These are phyloP conservation scores for Aspergillus fumigatus DNA, from an alignment of 2,329 filamentous ascomycete species.

Conservation along the genomic window DNA sequence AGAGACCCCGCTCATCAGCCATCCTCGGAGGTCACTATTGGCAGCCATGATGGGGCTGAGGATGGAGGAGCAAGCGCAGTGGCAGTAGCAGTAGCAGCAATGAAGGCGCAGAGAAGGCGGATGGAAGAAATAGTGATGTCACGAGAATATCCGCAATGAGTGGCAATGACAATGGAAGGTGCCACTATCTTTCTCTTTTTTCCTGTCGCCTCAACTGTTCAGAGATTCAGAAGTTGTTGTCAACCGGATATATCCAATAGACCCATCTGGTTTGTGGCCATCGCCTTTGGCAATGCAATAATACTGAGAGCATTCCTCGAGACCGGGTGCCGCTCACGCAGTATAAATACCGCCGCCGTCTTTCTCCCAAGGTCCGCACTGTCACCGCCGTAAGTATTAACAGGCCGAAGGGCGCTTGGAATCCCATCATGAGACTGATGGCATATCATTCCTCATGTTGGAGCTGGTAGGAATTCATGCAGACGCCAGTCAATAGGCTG, in stretches of 20 bases:
- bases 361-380: background rate
- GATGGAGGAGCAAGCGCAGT: constrained; percentile 2
- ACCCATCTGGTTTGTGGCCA: background rate
- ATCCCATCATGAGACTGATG: no score
- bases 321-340: background rate
- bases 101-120: constrained; percentile 1
- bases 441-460: background rate
- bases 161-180: background rate
- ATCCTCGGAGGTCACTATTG: constrained; percentile 82
- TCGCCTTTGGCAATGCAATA: background rate
- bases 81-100: background rate
- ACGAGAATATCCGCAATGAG: background rate
- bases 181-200: background rate
- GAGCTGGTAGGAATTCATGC: background rate
- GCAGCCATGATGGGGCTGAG: constrained; percentile 41
- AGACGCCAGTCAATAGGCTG: background rate
- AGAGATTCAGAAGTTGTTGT: background rate
- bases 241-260: background rate
- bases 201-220: background rate
- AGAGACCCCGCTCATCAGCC: constrained; percentile 82
- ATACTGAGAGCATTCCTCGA: background rate
- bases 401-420: no score
- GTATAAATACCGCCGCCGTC: background rate
- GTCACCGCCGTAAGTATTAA: background rate
- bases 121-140: background rate